These are phyloP conservation scores for Hsuehochloa calcarea DNA, from an alignment of 176 grass and related monocot species.

Conservation along the genomic window DNA sequence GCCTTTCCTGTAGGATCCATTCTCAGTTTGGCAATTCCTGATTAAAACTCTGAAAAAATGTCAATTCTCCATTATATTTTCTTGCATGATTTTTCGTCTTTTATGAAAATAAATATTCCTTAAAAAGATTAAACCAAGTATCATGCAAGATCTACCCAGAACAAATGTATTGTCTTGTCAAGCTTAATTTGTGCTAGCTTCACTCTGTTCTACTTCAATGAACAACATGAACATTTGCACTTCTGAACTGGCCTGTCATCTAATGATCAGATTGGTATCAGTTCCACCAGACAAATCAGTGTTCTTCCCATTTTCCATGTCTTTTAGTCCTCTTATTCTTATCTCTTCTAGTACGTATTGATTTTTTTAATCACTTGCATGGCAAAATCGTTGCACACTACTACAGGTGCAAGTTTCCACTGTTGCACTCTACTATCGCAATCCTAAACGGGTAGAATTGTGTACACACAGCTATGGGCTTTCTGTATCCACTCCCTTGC, in stretches of 20 bases:
- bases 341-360: neutral
- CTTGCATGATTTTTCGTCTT: neutral
- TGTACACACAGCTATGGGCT: slow-evolving; percentile 35
- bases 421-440: neutral
- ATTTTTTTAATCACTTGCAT: neutral
- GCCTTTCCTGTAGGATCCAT: neutral
- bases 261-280: neutral
- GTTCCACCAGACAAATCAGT: neutral
- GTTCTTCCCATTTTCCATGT: neutral
- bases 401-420: slow-evolving; percentile 14
- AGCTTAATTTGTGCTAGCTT: neutral
- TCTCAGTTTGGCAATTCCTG: neutral
- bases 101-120: neutral
- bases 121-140: neutral
- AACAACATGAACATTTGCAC: neutral
- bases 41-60: neutral
- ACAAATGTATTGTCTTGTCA: neutral
- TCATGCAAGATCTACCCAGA: neutral
- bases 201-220: neutral
- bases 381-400: neutral
- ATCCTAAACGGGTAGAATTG: slow-evolving; percentile 13
- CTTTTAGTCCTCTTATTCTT: neutral
- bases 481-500: slow-evolving; percentile 27
- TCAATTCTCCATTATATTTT: neutral
- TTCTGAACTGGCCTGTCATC: neutral